Evolutionary conservation across 2,329 filamentous ascomycete genomes (phyloP), one percentile per base, ranked within the genome.

Genomic region (Metarhizium humberi): DNA sequence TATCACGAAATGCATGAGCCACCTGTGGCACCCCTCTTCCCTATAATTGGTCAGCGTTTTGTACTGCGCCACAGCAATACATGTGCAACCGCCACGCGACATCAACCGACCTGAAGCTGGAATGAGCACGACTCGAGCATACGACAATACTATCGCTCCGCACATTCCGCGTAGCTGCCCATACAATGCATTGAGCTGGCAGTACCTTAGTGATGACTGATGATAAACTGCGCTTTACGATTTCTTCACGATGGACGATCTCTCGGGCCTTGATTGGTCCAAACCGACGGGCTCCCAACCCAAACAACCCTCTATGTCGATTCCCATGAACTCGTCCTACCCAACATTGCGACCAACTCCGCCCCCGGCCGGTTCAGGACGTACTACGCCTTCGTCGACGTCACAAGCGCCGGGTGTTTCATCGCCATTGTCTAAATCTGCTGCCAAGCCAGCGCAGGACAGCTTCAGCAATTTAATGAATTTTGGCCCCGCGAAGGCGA

Each of bases 391-490:
- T 18, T 64, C 83, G 45, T 79, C 52, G 29, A 29, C 80, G 5
- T 62, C 72, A 8, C 78, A 80, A 53, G 72, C 66, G 6, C 77
- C 77, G 16, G 75, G 75, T 4, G 60, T 57, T 40, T 66, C 71
- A 53, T 6, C 42, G 53, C 2, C 42, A 16, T 48, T 71, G 60
- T 56, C 70, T 68, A 68, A 84, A 74, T 59, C 76, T 13, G 61
- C 73, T 2, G 56, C 71, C 4, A 87, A 80, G 61, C 64, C 84
- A 40, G 70, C 80, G 6, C 72, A 78, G 50, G 89, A 94, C 66
- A 90, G 86, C 74, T 94, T 94, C 72, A 88, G 88, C 64, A 87
- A 85, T 63, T 75, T 94, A 52, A 77, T 91, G 58, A 84, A 79
- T 61, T 84, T 87, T 63, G 69, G 68, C 6, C 47, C 50, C 16